Evolutionary conservation across 306 rosid genomes (phyloP).

Genomic region (Gillenia trifoliata): DNA sequence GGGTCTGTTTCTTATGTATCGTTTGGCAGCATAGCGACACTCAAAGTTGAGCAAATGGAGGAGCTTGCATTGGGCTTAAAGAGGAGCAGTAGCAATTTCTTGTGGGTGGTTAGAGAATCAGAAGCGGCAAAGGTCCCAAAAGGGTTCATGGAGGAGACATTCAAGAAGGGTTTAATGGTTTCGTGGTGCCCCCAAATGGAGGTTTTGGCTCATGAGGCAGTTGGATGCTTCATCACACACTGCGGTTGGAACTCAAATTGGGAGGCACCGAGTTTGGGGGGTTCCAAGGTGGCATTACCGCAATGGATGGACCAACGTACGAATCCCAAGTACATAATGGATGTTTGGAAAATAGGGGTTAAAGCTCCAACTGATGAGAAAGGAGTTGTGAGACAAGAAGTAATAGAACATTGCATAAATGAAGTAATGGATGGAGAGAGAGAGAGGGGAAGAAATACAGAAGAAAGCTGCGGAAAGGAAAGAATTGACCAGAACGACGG

Average conservation of each 20-base stretch:
- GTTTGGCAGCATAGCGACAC: slow-evolving; percentile 20
- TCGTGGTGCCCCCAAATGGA: slow-evolving; percentile 10
- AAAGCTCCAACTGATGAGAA: slow-evolving; percentile 4
- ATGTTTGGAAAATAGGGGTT: slow-evolving; percentile 11
- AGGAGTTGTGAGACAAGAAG: slow-evolving; percentile 1
- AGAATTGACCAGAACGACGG: not conserved
- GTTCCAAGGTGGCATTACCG: not conserved
- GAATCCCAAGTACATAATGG: slow-evolving; percentile 4
- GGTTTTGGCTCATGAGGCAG: slow-evolving; percentile 10
- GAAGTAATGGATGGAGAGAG: not conserved
- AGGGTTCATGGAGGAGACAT: slow-evolving; percentile 18
- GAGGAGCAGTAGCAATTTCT: slow-evolving; percentile 5
- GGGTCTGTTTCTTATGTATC: slow-evolving; percentile 23
- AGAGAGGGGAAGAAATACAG: not conserved
- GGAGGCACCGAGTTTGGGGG: slow-evolving; percentile 14
- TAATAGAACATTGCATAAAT: not conserved
- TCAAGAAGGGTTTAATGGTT: slow-evolving; percentile 13
- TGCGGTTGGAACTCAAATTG: slow-evolving; percentile 14
- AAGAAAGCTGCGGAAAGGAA: not conserved
- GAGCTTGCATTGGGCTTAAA: slow-evolving; percentile 28
- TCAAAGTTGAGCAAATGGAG: slow-evolving; percentile 20
- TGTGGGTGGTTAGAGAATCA: slow-evolving; percentile 33
- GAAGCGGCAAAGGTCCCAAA: slow-evolving; percentile 22
- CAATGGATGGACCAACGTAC: not conserved
- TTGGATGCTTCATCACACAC: slow-evolving; percentile 11